Base-by-base conservation (phyloP, 331 rosid genomes). In the Dryas integrifolia region DNA sequence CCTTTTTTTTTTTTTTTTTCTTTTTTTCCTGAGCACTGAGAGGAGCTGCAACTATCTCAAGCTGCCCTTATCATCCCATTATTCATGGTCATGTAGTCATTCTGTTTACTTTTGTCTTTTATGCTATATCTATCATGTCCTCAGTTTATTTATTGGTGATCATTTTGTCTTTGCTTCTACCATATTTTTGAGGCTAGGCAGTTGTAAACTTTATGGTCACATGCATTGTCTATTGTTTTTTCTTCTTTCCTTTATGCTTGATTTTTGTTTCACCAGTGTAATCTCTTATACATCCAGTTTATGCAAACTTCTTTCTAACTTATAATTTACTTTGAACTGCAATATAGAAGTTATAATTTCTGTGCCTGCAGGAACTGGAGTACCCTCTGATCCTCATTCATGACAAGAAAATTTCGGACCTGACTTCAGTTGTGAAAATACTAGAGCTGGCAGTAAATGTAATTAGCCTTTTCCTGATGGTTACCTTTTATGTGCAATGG, bases 371-470 rank as follows among this genome's bases (percentile, higher is more conserved):
- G 98, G 98, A 94, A 86, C 83, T 91, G 80, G 98, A 94, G 69
- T 71, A 88, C 74, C 96, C 98, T 30, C 72, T 89, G 73, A 86
- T 94, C 80, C 98, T 94, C 82, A 88, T 94, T 73, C 87, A 83
- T 67, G 97, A 94, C 76, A 94, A 89, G 89, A 94, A 88, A 84
- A 86, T 94, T 79, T 91, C 96, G 5, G 92, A 91, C 76, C 82
- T 91, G 86, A 81, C 78, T 82, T 84, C 85, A 24, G 86, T 94
- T 57, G 83, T 89, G 85, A 86, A 78, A 86, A 80, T 79, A 80
- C 80, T 91, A 76, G 98, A 91, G 84, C 86, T 86, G 55, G 81
- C 96, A 26, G 88, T 85, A 70, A 73, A 86, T 88, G 98, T 94
- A 82, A 64, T 69, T 65, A 11, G 51, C 69, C 72, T 24, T 72